Conservation (phyloP, 1,139 yeast genomes). For the Lodderomyces elongisporus region DNA sequence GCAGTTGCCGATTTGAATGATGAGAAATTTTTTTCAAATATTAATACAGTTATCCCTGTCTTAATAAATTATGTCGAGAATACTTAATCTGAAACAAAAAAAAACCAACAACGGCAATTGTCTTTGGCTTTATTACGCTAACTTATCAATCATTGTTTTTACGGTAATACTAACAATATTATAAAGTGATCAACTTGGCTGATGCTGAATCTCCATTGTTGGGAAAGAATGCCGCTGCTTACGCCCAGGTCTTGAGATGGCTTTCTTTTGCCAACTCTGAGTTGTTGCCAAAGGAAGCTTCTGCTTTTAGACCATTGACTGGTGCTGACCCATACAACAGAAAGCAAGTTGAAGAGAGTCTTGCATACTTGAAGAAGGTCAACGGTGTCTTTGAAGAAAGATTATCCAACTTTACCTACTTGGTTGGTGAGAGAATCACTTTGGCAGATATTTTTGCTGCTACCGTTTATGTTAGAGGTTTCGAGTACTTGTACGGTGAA, state of each 20-base stretch:
- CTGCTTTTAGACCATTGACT: slow-evolving; percentile 28
- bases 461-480: slow-evolving; percentile 57
- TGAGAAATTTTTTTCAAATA: slow-evolving; percentile 42
- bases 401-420: slow-evolving; percentile 73
- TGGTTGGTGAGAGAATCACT: slow-evolving; percentile 87
- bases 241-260: slow-evolving; percentile 77
- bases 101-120: slow-evolving; percentile 1
- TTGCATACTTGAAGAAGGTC: slow-evolving; percentile 34
- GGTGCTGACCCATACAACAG: slow-evolving; percentile 64
- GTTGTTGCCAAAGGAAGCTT: slow-evolving; percentile 42
- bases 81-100: slow-evolving; percentile 37
- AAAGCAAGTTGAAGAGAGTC: slow-evolving; percentile 60
- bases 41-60: slow-evolving; percentile 89
- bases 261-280: slow-evolving; percentile 75
- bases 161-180: slow-evolving; percentile 2
- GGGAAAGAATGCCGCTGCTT: slow-evolving; percentile 63
- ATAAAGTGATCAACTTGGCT: slow-evolving; percentile 27
- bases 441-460: slow-evolving; percentile 80
- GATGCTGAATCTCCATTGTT: slow-evolving; percentile 38
- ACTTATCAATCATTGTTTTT: no score
- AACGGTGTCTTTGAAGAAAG: slow-evolving; percentile 54
- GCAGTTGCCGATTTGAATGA: slow-evolving; percentile 30
- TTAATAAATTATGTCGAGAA: slow-evolving; percentile 76
- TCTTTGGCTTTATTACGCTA: background rate
- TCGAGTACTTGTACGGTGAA: slow-evolving; percentile 62